These are phyloP conservation scores for Fusarium duplospermum DNA, from an alignment of 2,329 filamentous ascomycete species.

Conservation along the genomic window DNA sequence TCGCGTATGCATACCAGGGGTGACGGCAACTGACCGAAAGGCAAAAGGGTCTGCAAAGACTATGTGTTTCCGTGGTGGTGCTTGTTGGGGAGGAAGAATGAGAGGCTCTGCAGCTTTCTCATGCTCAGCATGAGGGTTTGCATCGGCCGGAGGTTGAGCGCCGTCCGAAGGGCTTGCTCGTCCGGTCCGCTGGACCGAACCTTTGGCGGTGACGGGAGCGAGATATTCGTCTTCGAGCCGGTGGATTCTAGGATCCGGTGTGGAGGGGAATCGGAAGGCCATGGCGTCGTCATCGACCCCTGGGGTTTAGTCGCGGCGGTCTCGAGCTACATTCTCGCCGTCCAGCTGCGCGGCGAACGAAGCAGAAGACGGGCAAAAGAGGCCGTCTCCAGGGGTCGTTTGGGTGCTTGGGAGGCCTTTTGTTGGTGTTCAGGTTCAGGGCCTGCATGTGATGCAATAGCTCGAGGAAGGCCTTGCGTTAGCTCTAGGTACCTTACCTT, in stretches of 20 bases:
- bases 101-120: constrained; percentile 28
- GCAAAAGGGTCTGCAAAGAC: constrained; percentile 71
- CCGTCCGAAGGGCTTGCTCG: constrained; percentile 41
- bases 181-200: constrained; percentile 34
- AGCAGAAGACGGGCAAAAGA: constrained; percentile 21
- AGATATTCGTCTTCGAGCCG: constrained; percentile 45
- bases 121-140: constrained; percentile 28
- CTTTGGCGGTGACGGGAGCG: constrained; percentile 28
- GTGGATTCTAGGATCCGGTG: constrained; percentile 38
- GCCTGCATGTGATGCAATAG: constrained; percentile 47
- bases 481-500: constrained; percentile 33
- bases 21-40: constrained; percentile 58
- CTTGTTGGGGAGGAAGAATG: constrained; percentile 16
- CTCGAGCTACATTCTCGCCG: constrained; percentile 43
- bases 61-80: constrained; percentile 55
- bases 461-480: constrained; percentile 33
- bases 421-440: constrained; percentile 28
- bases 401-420: constrained; percentile 26
- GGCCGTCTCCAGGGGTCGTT: constrained; percentile 19
- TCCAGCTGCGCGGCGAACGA: constrained; percentile 22
- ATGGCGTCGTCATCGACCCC: constrained; percentile 50
- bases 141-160: constrained; percentile 26
- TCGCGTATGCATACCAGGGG: background rate
- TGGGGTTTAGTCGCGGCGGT: constrained; percentile 30
- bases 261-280: constrained; percentile 51